phyloP scores from a whole-genome alignment of 768 basidiomycete species.

The Galerina marginata region DNA sequence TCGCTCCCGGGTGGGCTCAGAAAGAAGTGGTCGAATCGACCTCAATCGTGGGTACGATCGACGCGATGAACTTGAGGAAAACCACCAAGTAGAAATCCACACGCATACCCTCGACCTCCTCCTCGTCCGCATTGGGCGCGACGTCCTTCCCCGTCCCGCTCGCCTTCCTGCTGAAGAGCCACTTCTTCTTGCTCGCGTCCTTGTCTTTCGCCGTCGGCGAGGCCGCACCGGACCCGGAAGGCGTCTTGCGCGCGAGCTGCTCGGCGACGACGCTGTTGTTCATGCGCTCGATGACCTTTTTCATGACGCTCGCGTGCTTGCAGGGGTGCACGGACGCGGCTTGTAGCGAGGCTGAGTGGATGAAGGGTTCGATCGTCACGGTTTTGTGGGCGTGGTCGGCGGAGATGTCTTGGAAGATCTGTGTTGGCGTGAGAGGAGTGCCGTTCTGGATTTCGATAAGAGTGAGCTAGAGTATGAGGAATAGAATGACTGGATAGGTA shows the following conservation, averaged over 20 bases:
- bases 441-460: slow-evolving; percentile 64
- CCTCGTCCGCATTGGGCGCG: slow-evolving; percentile 46
- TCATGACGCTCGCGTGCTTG: slow-evolving; percentile 99
- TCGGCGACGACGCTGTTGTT: slow-evolving; percentile 86
- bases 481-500: background rate
- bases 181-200: slow-evolving; percentile 76
- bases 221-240: slow-evolving; percentile 31
- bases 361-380: slow-evolving; percentile 97
- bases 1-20: slow-evolving; percentile 30
- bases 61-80: slow-evolving; percentile 99
- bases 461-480: slow-evolving; percentile 6
- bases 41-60: slow-evolving; percentile 98
- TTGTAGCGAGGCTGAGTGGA: slow-evolving; percentile 85
- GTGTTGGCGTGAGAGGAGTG: slow-evolving; percentile 82
- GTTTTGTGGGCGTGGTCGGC: slow-evolving; percentile 98
- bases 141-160: slow-evolving; percentile 64
- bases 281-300: slow-evolving; percentile 99
- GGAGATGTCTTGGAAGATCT: slow-evolving; percentile 97
- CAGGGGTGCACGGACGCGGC: slow-evolving; percentile 97
- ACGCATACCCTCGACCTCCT: slow-evolving; percentile 87
- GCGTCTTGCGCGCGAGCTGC: slow-evolving; percentile 69
- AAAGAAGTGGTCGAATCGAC: slow-evolving; percentile 90
- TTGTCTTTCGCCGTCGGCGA: slow-evolving; percentile 33
- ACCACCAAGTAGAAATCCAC: slow-evolving; percentile 98
- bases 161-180: slow-evolving; percentile 79